Evolutionary conservation across 768 basidiomycete species (phyloP).

Genomic region (Pisolithus orientalis): DNA sequence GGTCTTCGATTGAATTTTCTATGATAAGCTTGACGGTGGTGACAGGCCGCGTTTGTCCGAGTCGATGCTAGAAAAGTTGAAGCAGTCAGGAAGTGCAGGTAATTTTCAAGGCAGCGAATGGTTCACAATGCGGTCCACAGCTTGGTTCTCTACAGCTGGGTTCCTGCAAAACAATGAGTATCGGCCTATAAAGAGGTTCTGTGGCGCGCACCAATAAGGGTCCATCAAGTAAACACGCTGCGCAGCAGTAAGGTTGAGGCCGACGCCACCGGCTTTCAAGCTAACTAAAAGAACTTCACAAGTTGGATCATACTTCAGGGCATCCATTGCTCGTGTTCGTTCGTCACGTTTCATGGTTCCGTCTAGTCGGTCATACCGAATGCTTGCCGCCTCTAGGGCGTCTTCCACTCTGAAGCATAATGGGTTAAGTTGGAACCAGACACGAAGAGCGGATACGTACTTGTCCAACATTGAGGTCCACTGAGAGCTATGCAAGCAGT

Average conservation of each 20-base stretch:
- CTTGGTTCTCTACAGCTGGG: constrained; percentile 95
- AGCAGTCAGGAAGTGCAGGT: background rate
- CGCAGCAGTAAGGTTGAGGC: constrained; percentile 91
- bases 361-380: constrained; percentile 88
- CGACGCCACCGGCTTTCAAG: constrained; percentile 94
- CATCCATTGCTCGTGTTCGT: constrained; percentile 86
- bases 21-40: constrained; percentile 92
- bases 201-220: constrained; percentile 72
- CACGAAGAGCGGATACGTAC: constrained; percentile 28
- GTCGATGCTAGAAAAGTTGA: constrained; percentile 63
- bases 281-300: constrained; percentile 96
- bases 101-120: background rate
- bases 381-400: constrained; percentile 73
- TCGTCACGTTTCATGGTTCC: constrained; percentile 98
- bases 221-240: constrained; percentile 94
- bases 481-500: constrained; percentile 57
- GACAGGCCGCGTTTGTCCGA: constrained; percentile 91
- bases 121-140: constrained; percentile 93
- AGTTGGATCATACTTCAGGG: constrained; percentile 79
- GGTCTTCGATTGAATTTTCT: constrained; percentile 88
- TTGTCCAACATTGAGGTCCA: constrained; percentile 95
- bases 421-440: background rate
- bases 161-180: constrained; percentile 50
- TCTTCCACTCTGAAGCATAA: constrained; percentile 67
- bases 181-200: background rate